Evolutionary conservation across 495 filamentous ascomycete genomes (phyloP).

Genomic region (Friedmanniomyces simplex): DNA sequence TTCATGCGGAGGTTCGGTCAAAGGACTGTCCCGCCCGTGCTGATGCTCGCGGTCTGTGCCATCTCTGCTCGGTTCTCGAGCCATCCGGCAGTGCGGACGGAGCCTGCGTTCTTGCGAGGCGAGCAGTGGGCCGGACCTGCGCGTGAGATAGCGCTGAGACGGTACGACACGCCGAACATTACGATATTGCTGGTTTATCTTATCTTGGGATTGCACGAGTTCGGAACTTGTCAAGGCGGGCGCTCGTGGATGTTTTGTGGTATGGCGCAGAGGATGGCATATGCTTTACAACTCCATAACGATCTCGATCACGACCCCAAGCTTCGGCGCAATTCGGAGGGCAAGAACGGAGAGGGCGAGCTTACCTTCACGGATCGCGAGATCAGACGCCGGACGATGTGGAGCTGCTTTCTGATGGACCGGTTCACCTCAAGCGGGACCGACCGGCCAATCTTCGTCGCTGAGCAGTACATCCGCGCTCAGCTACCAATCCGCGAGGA

Average conservation of each 20-base stretch:
- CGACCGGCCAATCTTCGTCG: slow-evolving; percentile 82
- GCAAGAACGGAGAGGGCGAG: slow-evolving; percentile 44
- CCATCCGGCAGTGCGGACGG: slow-evolving; percentile 72
- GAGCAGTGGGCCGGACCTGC: slow-evolving; percentile 82
- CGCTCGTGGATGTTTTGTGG: slow-evolving; percentile 92
- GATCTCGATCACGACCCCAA: slow-evolving; percentile 83
- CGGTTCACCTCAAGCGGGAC: slow-evolving; percentile 94
- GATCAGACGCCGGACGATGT: slow-evolving; percentile 89
- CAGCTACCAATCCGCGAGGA: slow-evolving; percentile 86
- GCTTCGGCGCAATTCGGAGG: slow-evolving; percentile 28
- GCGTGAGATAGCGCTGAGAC: slow-evolving; percentile 67
- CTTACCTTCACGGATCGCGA: slow-evolving; percentile 88
- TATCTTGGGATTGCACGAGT: slow-evolving; percentile 84
- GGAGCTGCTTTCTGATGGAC: slow-evolving; percentile 96
- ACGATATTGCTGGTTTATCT: slow-evolving; percentile 84
- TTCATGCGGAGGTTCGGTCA: slow-evolving; percentile 68
- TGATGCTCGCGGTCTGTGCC: slow-evolving; percentile 85
- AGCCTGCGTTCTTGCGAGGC: slow-evolving; percentile 80
- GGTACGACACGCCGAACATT: slow-evolving; percentile 92
- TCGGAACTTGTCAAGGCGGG: slow-evolving; percentile 89
- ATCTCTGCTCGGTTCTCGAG: slow-evolving; percentile 91
- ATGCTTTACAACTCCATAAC: slow-evolving; percentile 85
- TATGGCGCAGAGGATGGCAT: slow-evolving; percentile 93
- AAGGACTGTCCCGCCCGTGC: slow-evolving; percentile 66
- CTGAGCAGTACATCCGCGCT: slow-evolving; percentile 78